Evolutionary conservation across 768 basidiomycete genomes (phyloP), one percentile per base, ranked within the genome.

Genomic region (Amanita brunnescens): DNA sequence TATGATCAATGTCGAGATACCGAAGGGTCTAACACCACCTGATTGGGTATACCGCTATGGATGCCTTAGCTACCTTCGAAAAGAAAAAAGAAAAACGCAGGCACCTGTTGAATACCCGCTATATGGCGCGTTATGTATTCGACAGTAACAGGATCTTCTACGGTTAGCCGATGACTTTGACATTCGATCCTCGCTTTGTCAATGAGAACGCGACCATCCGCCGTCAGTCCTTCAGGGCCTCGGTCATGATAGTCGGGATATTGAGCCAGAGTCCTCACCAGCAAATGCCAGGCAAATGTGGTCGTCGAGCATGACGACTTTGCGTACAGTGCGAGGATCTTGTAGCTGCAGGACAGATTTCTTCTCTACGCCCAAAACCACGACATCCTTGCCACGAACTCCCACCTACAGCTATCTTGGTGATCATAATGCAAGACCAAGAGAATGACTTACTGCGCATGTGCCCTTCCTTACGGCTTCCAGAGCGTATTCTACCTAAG

Each of bases 91-190:
- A 34, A n/a, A 23, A 33, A 14, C 14, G 6, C 48, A 50, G 24
- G 32, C 49, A 92, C 95, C 79, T 99, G 96, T 70, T 99, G 95
- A 57, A 98, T 91, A n/a, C 93, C 91, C 49, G 96, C 96, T 63
- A 99, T 87, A 69, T 96, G 88, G 64, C 95, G 83, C 24, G 96
- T 96, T 61, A 99, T 97, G 63, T 98, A 99, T 67, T 99, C 96
- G 24, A 99, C 88, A 14, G 90, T 92, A 46, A 96, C 96, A 10
- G 96, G 96, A 65, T 98, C 96, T 64, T 98, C 96, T 30, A 97
- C 96, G 0, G 93, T 97, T 53, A 98, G 71, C 16, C 96, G 85
- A 72, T 99, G 94, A 51, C 86, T 91, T 66, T 98, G 96, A 62
- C 96, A 98, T 74, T 99, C 96, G 65, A 91, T 83, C 55, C 96